phyloP scores from a whole-genome alignment of 1,284 basidiomycete species.

The Trichosporon asahii region DNA sequence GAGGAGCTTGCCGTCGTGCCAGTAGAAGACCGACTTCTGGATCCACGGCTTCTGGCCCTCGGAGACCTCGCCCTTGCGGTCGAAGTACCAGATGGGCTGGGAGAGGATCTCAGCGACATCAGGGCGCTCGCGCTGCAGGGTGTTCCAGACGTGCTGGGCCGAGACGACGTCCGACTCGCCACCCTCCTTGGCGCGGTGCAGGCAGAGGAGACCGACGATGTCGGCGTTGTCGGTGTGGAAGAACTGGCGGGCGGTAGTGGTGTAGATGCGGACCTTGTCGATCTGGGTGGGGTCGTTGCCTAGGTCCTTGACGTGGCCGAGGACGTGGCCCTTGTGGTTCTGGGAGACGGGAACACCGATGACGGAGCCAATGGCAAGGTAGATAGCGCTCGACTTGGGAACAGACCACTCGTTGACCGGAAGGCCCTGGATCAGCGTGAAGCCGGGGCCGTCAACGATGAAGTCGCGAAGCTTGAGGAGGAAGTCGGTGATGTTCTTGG shows the following conservation, averaged over 20 bases:
- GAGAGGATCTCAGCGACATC: conserved; percentile 52
- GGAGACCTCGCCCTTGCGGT: conserved; percentile 50
- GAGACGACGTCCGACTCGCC: conserved; percentile 54
- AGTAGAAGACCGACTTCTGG: conserved; percentile 34
- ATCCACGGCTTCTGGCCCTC: conserved; percentile 41
- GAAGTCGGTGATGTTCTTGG: conserved; percentile 23
- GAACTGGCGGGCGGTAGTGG: conserved; percentile 52
- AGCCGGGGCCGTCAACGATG: conserved; percentile 45
- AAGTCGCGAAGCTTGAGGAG: conserved; percentile 32
- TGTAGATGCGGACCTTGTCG: conserved; percentile 54
- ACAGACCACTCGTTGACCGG: conserved; percentile 49
- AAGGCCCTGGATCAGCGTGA: conserved; percentile 53
- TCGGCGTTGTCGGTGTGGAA: conserved; percentile 50
- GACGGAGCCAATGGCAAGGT: conserved; percentile 50
- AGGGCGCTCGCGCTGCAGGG: conserved; percentile 48
- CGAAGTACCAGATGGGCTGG: conserved; percentile 48
- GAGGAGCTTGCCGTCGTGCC: conserved; percentile 27
- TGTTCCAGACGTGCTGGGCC: conserved; percentile 53
- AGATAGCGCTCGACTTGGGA: conserved; percentile 48
- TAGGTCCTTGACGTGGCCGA: conserved; percentile 53
- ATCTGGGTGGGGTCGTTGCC: conserved; percentile 54
- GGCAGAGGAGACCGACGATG: conserved; percentile 53
- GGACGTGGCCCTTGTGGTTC: conserved; percentile 52
- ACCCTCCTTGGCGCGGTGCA: conserved; percentile 55
- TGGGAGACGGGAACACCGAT: conserved; percentile 49